Evolutionary conservation across 495 filamentous ascomycete genomes (phyloP).

Genomic region (Xylaria telfairii): DNA sequence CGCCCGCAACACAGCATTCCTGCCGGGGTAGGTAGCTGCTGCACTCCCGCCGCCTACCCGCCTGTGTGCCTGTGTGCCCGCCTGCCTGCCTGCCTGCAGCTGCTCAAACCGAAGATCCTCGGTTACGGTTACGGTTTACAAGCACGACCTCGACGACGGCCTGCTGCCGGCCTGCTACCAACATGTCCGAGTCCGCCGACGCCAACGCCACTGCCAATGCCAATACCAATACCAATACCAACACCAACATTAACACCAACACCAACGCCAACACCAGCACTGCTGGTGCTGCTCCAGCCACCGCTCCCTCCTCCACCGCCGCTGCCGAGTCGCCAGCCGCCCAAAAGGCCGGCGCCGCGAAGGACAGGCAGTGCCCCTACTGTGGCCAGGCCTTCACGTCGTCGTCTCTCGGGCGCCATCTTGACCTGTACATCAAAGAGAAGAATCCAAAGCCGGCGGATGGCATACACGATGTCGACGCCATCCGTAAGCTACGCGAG

Average conservation of each 20-base stretch:
- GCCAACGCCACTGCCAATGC: conserved; percentile 13
- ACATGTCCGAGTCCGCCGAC: conserved; percentile 22
- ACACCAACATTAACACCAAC: conserved; percentile 8
- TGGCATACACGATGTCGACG: conserved; percentile 85
- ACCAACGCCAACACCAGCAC: not conserved
- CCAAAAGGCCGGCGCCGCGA: conserved; percentile 53
- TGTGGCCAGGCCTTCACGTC: conserved; percentile 87
- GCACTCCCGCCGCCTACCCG: not conserved
- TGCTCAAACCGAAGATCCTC: not conserved
- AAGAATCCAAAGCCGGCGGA: conserved; percentile 85
- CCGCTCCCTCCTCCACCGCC: conserved; percentile 27
- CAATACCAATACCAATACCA: not conserved
- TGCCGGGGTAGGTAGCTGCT: not conserved
- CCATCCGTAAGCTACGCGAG: conserved; percentile 79
- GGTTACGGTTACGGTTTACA: not conserved
- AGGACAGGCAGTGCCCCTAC: conserved; percentile 86
- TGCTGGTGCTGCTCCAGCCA: conserved; percentile 5
- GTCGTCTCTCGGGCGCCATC: conserved; percentile 88
- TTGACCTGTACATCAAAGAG: conserved; percentile 87
- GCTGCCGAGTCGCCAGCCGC: conserved; percentile 41
- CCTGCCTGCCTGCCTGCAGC: not conserved
- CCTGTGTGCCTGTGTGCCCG: not conserved
- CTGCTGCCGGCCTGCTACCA: not conserved
- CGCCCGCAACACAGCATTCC: not conserved
- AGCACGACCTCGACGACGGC: conserved; percentile 1